Conservation (phyloP, 371 early-diverging fungal genomes). For the Mortierella sp. region DNA sequence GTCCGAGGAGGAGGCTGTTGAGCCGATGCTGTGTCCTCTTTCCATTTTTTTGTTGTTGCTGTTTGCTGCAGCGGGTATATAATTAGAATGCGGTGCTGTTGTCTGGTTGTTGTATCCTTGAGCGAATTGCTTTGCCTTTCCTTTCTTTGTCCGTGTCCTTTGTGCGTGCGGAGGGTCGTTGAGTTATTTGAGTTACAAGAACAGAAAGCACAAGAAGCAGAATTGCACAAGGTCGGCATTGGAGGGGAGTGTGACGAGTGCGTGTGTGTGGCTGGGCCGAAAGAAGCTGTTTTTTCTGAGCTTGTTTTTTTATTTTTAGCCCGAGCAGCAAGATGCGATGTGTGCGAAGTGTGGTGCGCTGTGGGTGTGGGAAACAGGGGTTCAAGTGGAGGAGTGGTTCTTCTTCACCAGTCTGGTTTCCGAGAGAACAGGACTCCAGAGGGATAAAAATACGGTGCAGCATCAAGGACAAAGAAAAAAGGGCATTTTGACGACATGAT, state of each 20-base stretch:
- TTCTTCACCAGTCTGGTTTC: no score
- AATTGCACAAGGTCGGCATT: no score
- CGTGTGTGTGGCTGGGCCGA: neutral
- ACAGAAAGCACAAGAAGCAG: no score
- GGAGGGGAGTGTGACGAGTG: no score
- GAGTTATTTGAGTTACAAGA: no score
- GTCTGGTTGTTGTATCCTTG: neutral
- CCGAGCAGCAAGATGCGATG: neutral
- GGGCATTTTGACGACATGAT: neutral
- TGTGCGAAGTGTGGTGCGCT: neutral
- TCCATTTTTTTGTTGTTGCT: slow-evolving; percentile 11
- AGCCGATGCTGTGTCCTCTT: slow-evolving; percentile 16
- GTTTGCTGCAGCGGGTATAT: neutral
- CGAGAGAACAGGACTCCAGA: no score
- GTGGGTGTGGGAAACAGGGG: neutral
- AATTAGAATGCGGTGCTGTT: neutral
- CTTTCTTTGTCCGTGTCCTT: neutral
- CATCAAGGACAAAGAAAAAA: neutral
- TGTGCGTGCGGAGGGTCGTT: neutral
- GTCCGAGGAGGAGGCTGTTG: slow-evolving; percentile 13
- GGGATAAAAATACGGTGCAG: neutral
- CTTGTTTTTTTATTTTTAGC: slow-evolving; percentile 1
- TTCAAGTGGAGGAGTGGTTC: neutral
- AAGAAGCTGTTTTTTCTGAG: neutral
- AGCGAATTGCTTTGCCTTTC: no score